Conservation (phyloP, 2,329 filamentous ascomycete genomes). For the Lanzia echinophila region DNA sequence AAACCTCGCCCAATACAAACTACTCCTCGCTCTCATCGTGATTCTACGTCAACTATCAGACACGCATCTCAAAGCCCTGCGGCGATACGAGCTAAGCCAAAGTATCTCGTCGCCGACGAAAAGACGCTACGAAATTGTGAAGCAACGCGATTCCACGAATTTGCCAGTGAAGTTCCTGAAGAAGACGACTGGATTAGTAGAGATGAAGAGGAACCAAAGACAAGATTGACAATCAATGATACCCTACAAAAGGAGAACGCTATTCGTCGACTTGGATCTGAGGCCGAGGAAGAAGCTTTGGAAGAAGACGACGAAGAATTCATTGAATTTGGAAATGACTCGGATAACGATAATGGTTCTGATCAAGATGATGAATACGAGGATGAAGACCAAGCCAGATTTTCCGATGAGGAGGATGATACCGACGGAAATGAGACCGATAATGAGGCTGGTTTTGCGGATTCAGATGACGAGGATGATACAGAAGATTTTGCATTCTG, state of each 20-base stretch:
- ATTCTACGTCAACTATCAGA: slow-evolving; percentile 27
- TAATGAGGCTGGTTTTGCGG: slow-evolving; percentile 61
- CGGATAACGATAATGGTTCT: slow-evolving; percentile 40
- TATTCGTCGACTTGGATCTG: slow-evolving; percentile 77
- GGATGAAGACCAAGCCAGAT: slow-evolving; percentile 41
- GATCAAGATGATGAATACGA: slow-evolving; percentile 48
- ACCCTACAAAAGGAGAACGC: slow-evolving; percentile 84
- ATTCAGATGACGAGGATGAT: slow-evolving; percentile 62
- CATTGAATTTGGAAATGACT: slow-evolving; percentile 35
- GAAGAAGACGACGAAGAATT: slow-evolving; percentile 59
- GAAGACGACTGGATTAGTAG: slow-evolving; percentile 87
- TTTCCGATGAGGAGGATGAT: slow-evolving; percentile 38
- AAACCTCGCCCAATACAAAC: slow-evolving; percentile 20
- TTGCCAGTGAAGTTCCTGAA: slow-evolving; percentile 72
- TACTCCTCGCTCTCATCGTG: slow-evolving; percentile 16
- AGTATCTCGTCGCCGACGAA: slow-evolving; percentile 28
- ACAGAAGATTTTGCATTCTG: slow-evolving; percentile 59
- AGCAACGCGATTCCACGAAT: slow-evolving; percentile 74
- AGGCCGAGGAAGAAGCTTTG: slow-evolving; percentile 84
- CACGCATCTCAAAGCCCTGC: slow-evolving; percentile 35
- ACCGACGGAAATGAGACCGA: slow-evolving; percentile 63
- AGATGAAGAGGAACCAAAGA: slow-evolving; percentile 46
- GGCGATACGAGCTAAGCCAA: slow-evolving; percentile 31
- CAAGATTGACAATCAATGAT: slow-evolving; percentile 80
- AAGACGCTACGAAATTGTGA: slow-evolving; percentile 34